Base-by-base conservation (phyloP, 2,329 filamentous ascomycete genomes). In the Alternaria brassicicola region DNA sequence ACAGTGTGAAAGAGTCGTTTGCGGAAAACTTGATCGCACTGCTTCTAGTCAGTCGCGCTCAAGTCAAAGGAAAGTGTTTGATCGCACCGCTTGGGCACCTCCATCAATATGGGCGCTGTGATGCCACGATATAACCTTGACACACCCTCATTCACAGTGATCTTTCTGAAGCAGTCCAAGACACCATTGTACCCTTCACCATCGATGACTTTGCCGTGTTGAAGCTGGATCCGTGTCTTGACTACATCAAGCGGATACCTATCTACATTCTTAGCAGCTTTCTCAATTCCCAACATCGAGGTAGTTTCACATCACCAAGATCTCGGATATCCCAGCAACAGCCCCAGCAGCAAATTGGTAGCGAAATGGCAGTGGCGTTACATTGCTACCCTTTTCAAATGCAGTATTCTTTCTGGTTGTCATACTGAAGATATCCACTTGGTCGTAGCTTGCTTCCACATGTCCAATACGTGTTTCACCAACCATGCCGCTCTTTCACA, bases 161-260 rank as follows among this genome's bases (percentile, higher is more conserved):
- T 74, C 56, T 74, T 72, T 10, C 64, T 59, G 21, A 72, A 74
- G 36, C 70, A 72, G 35, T 74, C 71, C 17, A 71, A 15, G 3
- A 72, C 69, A 2, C 71, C 70, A n/a, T 43, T 67, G 41, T 74
- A 74, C 0, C 66, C 69, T 56, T 72, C 57, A 2, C 62, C 67
- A 21, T 62, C 62, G 5, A 53, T 31, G 1, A 54, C 49, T 10
- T 52, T 62, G 25, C 71, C 71, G 58, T 71, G 69, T 48, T 74
- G 71, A 8, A 74, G 52, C 47, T 74, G 71, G 35, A 74, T 74
- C 10, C 69, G 57, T 13, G 71, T 74, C 50, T 74, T 74, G 4
- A 74, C 71, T 13, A 74, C 70, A 57, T 74, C 71, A 47, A 74
- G 68, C 6, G 71, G 71, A 52, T 74, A 73, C 71, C 71, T 73